Base-by-base conservation (phyloP, 2,329 filamentous ascomycete genomes). In the Hymenoscyphus occultus region DNA sequence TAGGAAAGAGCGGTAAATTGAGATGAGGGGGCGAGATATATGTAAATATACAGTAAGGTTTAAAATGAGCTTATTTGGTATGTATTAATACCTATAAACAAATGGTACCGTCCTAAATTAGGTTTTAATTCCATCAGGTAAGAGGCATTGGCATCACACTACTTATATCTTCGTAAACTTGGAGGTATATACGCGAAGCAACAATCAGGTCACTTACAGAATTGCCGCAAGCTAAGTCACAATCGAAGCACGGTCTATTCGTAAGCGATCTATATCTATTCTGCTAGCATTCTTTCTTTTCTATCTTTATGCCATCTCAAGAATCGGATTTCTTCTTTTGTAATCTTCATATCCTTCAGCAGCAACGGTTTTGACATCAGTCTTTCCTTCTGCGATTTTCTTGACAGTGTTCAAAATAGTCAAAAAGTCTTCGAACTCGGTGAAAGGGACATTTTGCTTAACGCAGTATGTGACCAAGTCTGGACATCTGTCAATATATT, bases 381-480 rank as follows among this genome's bases (percentile, higher is more conserved):
- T 84, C 76, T 89, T 88, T 31, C 91, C 92, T 39, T 86, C 86
- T n/a, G 82, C 83, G 73, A 97, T 92, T 65, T 90, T 87, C 80
- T 92, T 88, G 67, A 92, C 89, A 39, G 89, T 90, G 67, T 84
- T 81, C 59, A 91, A 82, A 74, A 97, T 97, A 68, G 88, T 86
- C 6, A 85, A 85, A 86, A 94, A 97, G 80, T 93, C 87, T 72
- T 91, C 83, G 76, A 97, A 97, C 2, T 91, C 87, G 14, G 91
- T 94, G 77, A 96, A 97, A 0, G 93, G 93, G 22, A 96, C 88
- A 10, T 90, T 86, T 77, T 96, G 87, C 63, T 86, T 87, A 72
- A 93, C 89, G 76, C 94, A 97, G 80, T 92, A 97, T 14, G 84
- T 87, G 68, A 97, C 90, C 64, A 98, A 85, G 78, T 98, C 93